These are phyloP conservation scores for Metschnikowia shivogae DNA, from an alignment of 805 yeast genomes.

Conservation along the genomic window DNA sequence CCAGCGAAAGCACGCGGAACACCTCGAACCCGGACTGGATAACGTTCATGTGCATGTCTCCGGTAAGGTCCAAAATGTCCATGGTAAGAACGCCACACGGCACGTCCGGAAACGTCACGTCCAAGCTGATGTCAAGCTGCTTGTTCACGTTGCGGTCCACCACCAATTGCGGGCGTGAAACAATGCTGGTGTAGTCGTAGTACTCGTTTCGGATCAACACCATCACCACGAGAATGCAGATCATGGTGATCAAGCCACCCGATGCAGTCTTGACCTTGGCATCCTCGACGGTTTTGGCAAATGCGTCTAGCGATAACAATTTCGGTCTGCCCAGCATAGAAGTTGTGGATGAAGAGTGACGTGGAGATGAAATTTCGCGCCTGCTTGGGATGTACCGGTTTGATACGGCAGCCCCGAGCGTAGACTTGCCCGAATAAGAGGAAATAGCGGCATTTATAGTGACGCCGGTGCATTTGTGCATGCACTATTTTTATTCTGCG, in stretches of 20 bases:
- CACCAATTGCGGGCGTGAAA: conserved; percentile 75
- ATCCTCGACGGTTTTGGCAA: conserved; percentile 91
- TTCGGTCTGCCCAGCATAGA: conserved; percentile 27
- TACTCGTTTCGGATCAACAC: conserved; percentile 71
- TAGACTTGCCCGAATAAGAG: neutral
- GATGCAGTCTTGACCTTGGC: conserved; percentile 82
- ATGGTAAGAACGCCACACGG: conserved; percentile 82
- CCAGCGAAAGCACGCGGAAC: conserved; percentile 61
- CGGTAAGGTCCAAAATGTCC: conserved; percentile 86
- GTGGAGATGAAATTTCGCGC: conserved; percentile 4
- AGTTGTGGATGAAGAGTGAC: neutral
- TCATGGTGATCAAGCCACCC: conserved; percentile 84
- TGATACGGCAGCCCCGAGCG: neutral
- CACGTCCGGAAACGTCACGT: conserved; percentile 74
- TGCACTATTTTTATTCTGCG: too few species aligned
- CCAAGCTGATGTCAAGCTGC: conserved; percentile 73
- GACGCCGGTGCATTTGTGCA: too few species aligned
- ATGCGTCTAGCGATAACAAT: conserved; percentile 74
- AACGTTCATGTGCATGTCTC: conserved; percentile 76
- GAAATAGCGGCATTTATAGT: neutral
- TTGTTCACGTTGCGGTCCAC: conserved; percentile 80
- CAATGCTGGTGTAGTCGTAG: conserved; percentile 62
- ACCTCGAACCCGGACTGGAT: conserved; percentile 67
- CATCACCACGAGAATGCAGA: conserved; percentile 58
- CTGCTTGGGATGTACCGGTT: neutral